phyloP scores from a whole-genome alignment of 2,329 filamentous ascomycete genomes.

The Fusarium praegraminearum region DNA sequence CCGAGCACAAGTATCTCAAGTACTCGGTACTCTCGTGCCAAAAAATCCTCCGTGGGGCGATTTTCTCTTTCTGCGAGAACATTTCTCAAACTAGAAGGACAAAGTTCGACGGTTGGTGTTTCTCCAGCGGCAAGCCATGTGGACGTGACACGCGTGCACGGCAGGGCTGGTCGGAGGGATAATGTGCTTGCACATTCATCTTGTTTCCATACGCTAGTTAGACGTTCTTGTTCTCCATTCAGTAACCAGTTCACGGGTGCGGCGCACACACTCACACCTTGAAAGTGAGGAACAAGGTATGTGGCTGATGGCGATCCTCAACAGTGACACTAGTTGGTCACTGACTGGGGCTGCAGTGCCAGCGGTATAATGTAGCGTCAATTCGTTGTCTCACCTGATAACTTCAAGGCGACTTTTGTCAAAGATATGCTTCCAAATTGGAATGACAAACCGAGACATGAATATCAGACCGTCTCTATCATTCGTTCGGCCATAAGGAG shows the following conservation, averaged over 20 bases:
- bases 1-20: slow-evolving; percentile 30
- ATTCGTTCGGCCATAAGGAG: slow-evolving; percentile 22
- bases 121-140: slow-evolving; percentile 32
- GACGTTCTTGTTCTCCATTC: slow-evolving; percentile 12
- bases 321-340: not conserved
- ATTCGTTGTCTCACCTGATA: slow-evolving; percentile 10
- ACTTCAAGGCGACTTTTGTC: not conserved
- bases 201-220: slow-evolving; percentile 12
- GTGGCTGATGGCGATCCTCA: slow-evolving; percentile 27
- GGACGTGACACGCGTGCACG: slow-evolving; percentile 22
- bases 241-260: slow-evolving; percentile 19
- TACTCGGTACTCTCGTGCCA: slow-evolving; percentile 31
- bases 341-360: not conserved
- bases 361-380: not conserved
- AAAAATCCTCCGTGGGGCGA: slow-evolving; percentile 1
- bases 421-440: not conserved
- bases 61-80: not conserved
- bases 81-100: slow-evolving; percentile 7
- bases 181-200: slow-evolving; percentile 13
- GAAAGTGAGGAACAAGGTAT: slow-evolving; percentile 12
- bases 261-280: slow-evolving; percentile 7
- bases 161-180: slow-evolving; percentile 15
- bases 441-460: slow-evolving; percentile 7
- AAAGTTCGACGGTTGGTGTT: slow-evolving; percentile 16
- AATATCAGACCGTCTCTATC: not conserved